Evolutionary conservation across 495 filamentous ascomycete species (phyloP).

Genomic region (Daldinia childiae): DNA sequence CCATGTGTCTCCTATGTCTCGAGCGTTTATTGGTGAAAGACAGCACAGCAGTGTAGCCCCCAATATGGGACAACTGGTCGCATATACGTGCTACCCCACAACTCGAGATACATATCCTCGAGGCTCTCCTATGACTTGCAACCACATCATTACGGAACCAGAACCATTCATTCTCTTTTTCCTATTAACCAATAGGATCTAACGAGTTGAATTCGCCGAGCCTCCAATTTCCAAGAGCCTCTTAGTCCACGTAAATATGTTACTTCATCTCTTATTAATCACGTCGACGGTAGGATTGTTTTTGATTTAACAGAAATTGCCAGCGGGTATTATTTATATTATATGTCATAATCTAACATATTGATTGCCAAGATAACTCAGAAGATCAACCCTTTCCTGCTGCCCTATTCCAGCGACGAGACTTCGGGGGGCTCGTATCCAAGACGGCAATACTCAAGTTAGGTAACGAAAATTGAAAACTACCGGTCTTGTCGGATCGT

Average conservation of each 20-base stretch:
- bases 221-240: not conserved
- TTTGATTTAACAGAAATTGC: not conserved
- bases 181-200: not conserved
- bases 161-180: not conserved
- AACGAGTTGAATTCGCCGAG: not conserved
- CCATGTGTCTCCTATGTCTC: not conserved
- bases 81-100: constrained; percentile 5
- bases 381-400: not conserved
- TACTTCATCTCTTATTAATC: not conserved
- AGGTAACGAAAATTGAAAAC: constrained; percentile 60
- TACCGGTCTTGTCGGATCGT: constrained; percentile 55
- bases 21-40: not conserved
- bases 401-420: constrained; percentile 14
- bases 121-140: not conserved
- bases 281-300: not conserved
- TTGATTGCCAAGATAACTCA: not conserved
- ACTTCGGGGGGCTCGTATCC: constrained; percentile 38
- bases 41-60: constrained; percentile 1
- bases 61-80: constrained; percentile 2
- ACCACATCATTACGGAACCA: not conserved
- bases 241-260: not conserved
- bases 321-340: not conserved
- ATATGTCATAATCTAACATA: not conserved
- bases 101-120: not conserved
- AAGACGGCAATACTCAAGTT: constrained; percentile 64